phyloP scores from a whole-genome alignment of 164 flowering plant species.

The Berberis thunbergii region DNA sequence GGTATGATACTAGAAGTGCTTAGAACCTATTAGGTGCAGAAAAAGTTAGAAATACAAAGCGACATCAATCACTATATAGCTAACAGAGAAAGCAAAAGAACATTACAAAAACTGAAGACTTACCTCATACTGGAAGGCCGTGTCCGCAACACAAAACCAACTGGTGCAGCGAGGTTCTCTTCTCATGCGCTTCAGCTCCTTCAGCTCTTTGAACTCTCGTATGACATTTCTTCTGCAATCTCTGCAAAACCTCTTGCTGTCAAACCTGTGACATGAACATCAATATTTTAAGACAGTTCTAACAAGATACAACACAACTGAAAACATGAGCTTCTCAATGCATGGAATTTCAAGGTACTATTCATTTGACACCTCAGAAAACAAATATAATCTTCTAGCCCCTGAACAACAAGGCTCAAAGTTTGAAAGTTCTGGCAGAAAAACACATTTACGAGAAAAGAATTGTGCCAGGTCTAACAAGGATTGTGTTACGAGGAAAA shows the following conservation, averaged over 20 bases:
- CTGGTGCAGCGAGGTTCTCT: constrained; percentile 82
- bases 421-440: too few species aligned
- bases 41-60: too few species aligned
- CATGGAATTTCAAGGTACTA: too few species aligned
- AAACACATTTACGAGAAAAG: too few species aligned
- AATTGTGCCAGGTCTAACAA: too few species aligned
- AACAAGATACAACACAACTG: background rate
- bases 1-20: too few species aligned
- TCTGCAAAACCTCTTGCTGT: constrained; percentile 97
- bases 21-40: too few species aligned
- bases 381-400: too few species aligned
- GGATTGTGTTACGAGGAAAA: too few species aligned
- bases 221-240: constrained; percentile 98
- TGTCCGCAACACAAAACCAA: constrained; percentile 94
- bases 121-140: constrained; percentile 91
- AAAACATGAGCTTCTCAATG: too few species aligned
- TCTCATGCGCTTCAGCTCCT: constrained; percentile 89
- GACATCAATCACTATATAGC: background rate
- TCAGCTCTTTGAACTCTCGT: constrained; percentile 95
- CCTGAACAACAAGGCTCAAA: too few species aligned
- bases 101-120: background rate
- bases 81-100: background rate
- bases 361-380: too few species aligned
- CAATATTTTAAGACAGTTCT: constrained; percentile 5
- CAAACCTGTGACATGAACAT: constrained; percentile 64